Base-by-base conservation (phyloP, 2,329 filamentous ascomycete species). In the Aspergillus ochraceoroseus region DNA sequence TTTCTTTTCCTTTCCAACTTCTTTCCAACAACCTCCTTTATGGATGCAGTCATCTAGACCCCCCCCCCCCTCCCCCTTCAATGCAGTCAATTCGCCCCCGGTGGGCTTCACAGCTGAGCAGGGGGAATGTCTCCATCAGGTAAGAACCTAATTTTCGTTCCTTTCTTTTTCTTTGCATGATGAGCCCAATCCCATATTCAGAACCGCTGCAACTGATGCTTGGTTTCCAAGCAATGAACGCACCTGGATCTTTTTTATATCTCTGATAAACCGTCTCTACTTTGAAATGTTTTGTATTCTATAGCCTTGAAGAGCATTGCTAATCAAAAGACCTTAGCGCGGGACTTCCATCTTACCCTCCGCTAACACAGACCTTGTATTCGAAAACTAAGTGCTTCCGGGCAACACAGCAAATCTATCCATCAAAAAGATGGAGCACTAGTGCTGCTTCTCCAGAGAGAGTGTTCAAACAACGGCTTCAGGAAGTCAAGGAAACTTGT, bases 191-290 rank as follows among this genome's bases (percentile, higher is more conserved):
- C 56, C 47, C n/a, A n/a, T 50, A 61, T 64, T 60, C 68, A 80
- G 78, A 82, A 82, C 79, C 79, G 79, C 79, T 82, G 79, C 78
- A 76, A 75, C 76, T 79, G 76, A 81, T 71, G 68, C 68, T 70
- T 61, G 59, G 40, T 30, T 56, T 51, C 43, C 64, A 62, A 66
- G 65, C 66, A 67, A 64, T 70, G 78, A 66, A 58, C 56, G 51
- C 45, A 62, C 51, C 49, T 37, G 59, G 52, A 58, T 38, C 35
- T 44, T 25, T 47, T 41, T 31, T 32, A 38, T 44, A 47, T 40
- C 25, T 46, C 49, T 58, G 51, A 55, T 51, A 28, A 36, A 15
- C 35, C 17, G 18, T 26, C 14, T 37, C 22, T 31, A 17, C 28
- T 14, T 11, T 3, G 14, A 15, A 15, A 14, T 20, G 2, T 25